A percentile compares a stretch with the other conserved stretches of the same genome.
Evolutionary conservation across 176 grass and related monocot species (phyloP).

Genomic region (Panicum miliaceum): DNA sequence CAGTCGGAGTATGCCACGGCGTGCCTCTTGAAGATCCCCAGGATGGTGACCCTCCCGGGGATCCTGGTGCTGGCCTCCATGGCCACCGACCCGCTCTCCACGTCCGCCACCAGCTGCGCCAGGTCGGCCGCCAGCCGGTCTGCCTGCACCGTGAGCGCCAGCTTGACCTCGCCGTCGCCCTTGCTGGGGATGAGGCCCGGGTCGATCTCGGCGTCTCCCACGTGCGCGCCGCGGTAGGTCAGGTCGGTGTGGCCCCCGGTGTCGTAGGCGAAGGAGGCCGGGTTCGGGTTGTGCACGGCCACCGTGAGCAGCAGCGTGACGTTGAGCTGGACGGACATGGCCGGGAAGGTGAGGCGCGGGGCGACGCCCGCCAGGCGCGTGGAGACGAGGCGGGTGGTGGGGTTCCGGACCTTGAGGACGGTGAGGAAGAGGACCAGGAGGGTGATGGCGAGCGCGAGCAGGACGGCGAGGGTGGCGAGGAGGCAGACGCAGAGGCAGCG

Average conservation of each 20-base stretch:
- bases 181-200: neutral
- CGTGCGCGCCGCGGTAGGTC: slow-evolving; percentile 42
- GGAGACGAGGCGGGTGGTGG: slow-evolving; percentile 50
- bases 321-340: slow-evolving; percentile 44
- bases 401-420: slow-evolving; percentile 58
- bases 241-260: slow-evolving; percentile 48
- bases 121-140: slow-evolving; percentile 37
- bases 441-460: slow-evolving; percentile 42
- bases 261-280: slow-evolving; percentile 50
- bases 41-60: slow-evolving; percentile 54
- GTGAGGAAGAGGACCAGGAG: slow-evolving; percentile 62
- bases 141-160: slow-evolving; percentile 48
- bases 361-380: slow-evolving; percentile 39
- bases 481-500: slow-evolving; percentile 48
- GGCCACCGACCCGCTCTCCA: slow-evolving; percentile 34
- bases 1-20: slow-evolving; percentile 55
- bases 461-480: neutral
- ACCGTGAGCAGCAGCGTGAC: slow-evolving; percentile 57
- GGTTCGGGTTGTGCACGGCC: slow-evolving; percentile 61
- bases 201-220: neutral
- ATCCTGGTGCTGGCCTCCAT: slow-evolving; percentile 56
- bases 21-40: slow-evolving; percentile 66
- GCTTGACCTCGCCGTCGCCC: neutral
- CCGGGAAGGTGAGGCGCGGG: slow-evolving; percentile 47
- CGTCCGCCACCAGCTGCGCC: slow-evolving; percentile 31